These are phyloP conservation scores for Ceratocystis harringtonii DNA, from an alignment of 2,329 filamentous ascomycete species.

Conservation along the genomic window DNA sequence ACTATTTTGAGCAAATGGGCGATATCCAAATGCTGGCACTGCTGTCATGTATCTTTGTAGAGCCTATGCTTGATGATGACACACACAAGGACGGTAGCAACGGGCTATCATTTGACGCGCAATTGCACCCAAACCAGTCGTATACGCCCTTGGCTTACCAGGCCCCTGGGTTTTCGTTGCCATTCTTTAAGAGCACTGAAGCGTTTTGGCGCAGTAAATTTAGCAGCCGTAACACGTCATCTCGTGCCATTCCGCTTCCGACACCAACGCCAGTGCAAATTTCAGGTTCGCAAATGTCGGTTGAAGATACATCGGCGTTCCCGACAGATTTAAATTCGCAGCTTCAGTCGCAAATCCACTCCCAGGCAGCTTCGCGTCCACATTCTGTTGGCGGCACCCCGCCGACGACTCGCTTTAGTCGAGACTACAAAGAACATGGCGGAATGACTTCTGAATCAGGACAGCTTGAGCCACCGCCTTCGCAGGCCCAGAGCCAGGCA, in stretches of 20 bases:
- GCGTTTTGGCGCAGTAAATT: constrained; percentile 38
- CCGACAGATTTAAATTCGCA: constrained; percentile 35
- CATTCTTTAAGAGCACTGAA: constrained; percentile 48
- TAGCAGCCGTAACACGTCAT: constrained; percentile 34
- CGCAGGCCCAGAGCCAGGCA: constrained; percentile 10
- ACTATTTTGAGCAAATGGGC: constrained; percentile 45
- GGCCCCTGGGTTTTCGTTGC: constrained; percentile 49
- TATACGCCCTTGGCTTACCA: constrained; percentile 51
- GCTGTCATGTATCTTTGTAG: constrained; percentile 51
- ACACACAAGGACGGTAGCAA: constrained; percentile 31
- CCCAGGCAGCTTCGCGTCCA: constrained; percentile 9
- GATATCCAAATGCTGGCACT: constrained; percentile 59
- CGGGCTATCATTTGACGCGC: neutral
- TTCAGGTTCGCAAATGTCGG: constrained; percentile 42
- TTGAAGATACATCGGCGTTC: constrained; percentile 27
- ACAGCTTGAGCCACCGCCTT: constrained; percentile 30
- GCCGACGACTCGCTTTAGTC: constrained; percentile 32
- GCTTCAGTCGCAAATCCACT: constrained; percentile 23
- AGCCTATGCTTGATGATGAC: constrained; percentile 24
- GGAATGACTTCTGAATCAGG: constrained; percentile 24
- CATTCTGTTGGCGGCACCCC: constrained; percentile 38
- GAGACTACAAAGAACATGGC: constrained; percentile 24
- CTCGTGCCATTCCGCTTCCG: constrained; percentile 43
- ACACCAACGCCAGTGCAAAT: constrained; percentile 40
- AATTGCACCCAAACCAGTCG: constrained; percentile 27